Evolutionary conservation across 805 yeast genomes (phyloP).

Genomic region (Ogataea trehaloabstinens): DNA sequence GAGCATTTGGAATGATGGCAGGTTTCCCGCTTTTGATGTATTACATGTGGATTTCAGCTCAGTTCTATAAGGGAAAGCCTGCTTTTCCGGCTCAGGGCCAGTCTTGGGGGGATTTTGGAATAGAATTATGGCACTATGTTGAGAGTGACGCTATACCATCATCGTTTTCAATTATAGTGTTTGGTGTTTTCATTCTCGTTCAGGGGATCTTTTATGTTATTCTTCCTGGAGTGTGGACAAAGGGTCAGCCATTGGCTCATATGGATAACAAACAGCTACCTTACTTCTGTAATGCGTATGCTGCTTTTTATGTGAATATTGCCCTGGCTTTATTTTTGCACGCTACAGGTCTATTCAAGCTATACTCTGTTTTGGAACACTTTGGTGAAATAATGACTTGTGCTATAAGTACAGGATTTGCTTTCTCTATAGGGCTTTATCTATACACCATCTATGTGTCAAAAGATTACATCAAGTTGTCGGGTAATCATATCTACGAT

Average conservation of each 20-base stretch:
- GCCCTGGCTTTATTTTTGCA: conserved; percentile 61
- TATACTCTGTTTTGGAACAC: conserved; percentile 72
- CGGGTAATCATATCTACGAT: conserved; percentile 89
- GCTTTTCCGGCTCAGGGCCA: conserved; percentile 66
- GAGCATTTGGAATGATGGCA: conserved; percentile 86
- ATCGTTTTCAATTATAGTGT: conserved; percentile 61
- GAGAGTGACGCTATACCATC: conserved; percentile 58
- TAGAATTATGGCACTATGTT: conserved; percentile 44
- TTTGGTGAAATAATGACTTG: conserved; percentile 93
- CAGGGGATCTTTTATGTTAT: conserved; percentile 77
- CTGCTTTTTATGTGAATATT: conserved; percentile 72
- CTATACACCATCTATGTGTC: conserved; percentile 60
- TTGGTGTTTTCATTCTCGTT: conserved; percentile 62
- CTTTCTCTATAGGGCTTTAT: conserved; percentile 68
- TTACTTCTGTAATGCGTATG: conserved; percentile 90
- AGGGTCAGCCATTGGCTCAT: conserved; percentile 90
- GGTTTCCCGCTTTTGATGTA: conserved; percentile 94
- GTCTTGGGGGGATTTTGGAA: conserved; percentile 48
- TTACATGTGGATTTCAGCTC: conserved; percentile 93
- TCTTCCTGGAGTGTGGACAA: conserved; percentile 91
- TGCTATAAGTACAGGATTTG: conserved; percentile 77
- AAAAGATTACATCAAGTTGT: conserved; percentile 83
- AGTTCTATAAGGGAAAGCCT: conserved; percentile 69
- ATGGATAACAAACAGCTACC: conserved; percentile 78
- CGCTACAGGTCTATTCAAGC: conserved; percentile 67